Conservation (phyloP, 805 yeast species). For the Cyberlindnera americana region DNA sequence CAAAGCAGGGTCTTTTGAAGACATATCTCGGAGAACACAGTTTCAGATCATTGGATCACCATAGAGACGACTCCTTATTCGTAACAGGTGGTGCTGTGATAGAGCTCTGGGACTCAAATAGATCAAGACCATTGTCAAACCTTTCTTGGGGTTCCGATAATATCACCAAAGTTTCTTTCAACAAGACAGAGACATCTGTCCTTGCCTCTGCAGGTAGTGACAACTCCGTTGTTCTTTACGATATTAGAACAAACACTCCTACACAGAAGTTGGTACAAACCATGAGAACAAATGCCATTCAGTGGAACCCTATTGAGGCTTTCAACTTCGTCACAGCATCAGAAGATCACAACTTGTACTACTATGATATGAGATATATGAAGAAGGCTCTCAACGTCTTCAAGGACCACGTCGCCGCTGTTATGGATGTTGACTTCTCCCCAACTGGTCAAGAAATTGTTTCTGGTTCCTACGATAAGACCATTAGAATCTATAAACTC, state of each 20-base stretch:
- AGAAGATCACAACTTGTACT: slow-evolving; percentile 92
- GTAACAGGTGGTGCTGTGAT: slow-evolving; percentile 91
- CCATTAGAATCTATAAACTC: slow-evolving; percentile 74
- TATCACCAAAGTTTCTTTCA: slow-evolving; percentile 75
- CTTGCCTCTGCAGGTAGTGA: slow-evolving; percentile 86
- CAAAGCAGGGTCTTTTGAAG: slow-evolving; percentile 57
- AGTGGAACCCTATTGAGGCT: slow-evolving; percentile 99
- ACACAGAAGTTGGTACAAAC: slow-evolving; percentile 84
- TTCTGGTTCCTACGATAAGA: slow-evolving; percentile 92
- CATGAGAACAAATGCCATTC: slow-evolving; percentile 77
- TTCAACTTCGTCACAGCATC: slow-evolving; percentile 86
- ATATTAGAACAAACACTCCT: slow-evolving; percentile 85
- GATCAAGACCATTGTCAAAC: slow-evolving; percentile 73
- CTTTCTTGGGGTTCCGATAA: slow-evolving; percentile 98
- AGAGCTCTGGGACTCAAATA: slow-evolving; percentile 85
- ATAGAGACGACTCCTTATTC: slow-evolving; percentile 64
- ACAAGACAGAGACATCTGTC: slow-evolving; percentile 83
- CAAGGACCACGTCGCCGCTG: slow-evolving; percentile 95
- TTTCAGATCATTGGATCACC: slow-evolving; percentile 84
- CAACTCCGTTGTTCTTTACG: slow-evolving; percentile 86
- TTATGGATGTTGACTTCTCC: slow-evolving; percentile 89
- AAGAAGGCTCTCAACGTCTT: slow-evolving; percentile 74
- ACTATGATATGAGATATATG: slow-evolving; percentile 96
- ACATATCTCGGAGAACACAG: slow-evolving; percentile 84
- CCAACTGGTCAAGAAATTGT: slow-evolving; percentile 97